phyloP scores from a whole-genome alignment of 2,329 filamentous ascomycete genomes.

The Epichloe scottii region DNA sequence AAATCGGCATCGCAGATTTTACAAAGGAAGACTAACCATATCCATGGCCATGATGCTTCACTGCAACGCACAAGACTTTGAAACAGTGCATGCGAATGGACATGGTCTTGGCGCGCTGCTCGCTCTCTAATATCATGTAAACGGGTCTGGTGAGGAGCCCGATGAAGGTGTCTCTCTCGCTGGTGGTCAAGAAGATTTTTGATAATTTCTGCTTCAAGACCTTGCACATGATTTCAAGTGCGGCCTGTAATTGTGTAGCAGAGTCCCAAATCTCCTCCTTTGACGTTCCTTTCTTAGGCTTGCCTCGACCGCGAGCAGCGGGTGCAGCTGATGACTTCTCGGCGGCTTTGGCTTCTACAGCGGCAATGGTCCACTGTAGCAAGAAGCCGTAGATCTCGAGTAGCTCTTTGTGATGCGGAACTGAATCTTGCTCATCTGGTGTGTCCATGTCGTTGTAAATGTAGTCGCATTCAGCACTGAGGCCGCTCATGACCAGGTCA shows the following conservation, averaged over 20 bases:
- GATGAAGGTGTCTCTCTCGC: constrained; percentile 91
- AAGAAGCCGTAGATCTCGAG: constrained; percentile 92
- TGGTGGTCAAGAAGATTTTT: constrained; percentile 91
- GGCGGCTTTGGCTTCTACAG: constrained; percentile 85
- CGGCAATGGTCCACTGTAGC: constrained; percentile 86
- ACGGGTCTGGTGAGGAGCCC: constrained; percentile 83
- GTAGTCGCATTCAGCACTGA: constrained; percentile 74
- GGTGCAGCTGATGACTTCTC: constrained; percentile 68
- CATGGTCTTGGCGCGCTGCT: constrained; percentile 79
- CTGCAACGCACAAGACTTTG: constrained; percentile 88
- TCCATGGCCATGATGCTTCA: constrained; percentile 95
- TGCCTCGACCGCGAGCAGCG: constrained; percentile 58
- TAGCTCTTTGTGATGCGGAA: constrained; percentile 78
- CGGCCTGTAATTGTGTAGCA: constrained; percentile 71
- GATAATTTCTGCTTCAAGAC: constrained; percentile 84
- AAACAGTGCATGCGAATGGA: constrained; percentile 92
- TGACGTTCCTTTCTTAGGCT: constrained; percentile 64
- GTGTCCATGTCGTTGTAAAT: constrained; percentile 77
- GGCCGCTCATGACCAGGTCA: constrained; percentile 75
- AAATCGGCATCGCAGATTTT: not conserved
- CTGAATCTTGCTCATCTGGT: constrained; percentile 72
- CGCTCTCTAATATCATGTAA: constrained; percentile 88
- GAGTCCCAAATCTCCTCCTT: constrained; percentile 84
- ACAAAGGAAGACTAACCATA: constrained; percentile 50
- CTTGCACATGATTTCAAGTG: constrained; percentile 90